Evolutionary conservation across 768 basidiomycete genomes (phyloP).

Genomic region (Amanita subjunquillea): DNA sequence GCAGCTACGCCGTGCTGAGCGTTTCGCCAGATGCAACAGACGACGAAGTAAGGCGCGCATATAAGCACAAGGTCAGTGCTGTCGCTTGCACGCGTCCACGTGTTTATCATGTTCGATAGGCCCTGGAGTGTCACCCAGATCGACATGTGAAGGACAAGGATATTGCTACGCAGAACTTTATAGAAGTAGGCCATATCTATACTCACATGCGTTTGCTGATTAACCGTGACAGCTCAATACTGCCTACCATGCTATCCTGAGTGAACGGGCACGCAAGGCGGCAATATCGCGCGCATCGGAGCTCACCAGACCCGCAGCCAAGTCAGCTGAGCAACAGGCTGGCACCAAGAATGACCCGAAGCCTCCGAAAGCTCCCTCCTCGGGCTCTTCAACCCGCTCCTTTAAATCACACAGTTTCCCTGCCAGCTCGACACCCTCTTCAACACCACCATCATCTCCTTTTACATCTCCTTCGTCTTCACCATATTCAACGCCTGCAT

Average conservation of each 20-base stretch:
- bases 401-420: background rate
- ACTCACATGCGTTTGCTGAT: background rate
- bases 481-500: constrained; percentile 6
- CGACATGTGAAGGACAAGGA: constrained; percentile 14
- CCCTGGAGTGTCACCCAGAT: constrained; percentile 36
- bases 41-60: constrained; percentile 1
- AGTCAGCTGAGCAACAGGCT: background rate
- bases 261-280: constrained; percentile 15
- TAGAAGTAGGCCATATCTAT: constrained; percentile 12
- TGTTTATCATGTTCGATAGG: constrained; percentile 18
- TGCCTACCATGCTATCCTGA: constrained; percentile 39
- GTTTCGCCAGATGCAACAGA: constrained; percentile 3
- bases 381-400: background rate
- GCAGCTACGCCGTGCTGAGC: constrained; percentile 2
- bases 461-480: constrained; percentile 7
- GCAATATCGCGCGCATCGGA: background rate
- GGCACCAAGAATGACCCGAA: background rate
- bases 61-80: constrained; percentile 4
- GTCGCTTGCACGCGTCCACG: background rate
- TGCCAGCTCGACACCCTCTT: constrained; percentile 7
- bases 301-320: background rate
- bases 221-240: constrained; percentile 29
- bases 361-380: background rate
- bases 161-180: constrained; percentile 14
- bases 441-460: constrained; percentile 6